Conservation (phyloP, 192 early-diverging fungal species). For the Rhizoclosmatium sp. region DNA sequence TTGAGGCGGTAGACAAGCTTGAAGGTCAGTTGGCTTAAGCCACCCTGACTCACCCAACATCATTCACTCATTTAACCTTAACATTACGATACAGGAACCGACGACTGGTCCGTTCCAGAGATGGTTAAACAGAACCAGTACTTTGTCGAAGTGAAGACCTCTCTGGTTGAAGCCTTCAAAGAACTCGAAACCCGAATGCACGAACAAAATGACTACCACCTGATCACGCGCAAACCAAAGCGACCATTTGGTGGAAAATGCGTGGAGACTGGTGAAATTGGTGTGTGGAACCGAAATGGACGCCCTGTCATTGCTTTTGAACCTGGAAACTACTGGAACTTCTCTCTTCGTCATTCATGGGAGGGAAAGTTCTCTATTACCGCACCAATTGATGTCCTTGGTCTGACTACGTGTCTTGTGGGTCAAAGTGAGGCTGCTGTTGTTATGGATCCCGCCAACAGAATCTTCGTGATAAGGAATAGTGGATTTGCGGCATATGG, state of each 20-base stretch:
- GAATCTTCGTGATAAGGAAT: constrained; percentile 56
- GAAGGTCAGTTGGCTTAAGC: not conserved
- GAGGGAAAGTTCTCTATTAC: constrained; percentile 42
- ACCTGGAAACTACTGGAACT: constrained; percentile 55
- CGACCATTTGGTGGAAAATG: constrained; percentile 38
- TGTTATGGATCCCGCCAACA: constrained; percentile 53
- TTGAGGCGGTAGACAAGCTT: not conserved
- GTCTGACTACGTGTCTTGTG: constrained; percentile 54
- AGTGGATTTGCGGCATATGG: constrained; percentile 58
- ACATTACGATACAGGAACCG: constrained; percentile 28
- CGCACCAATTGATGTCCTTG: constrained; percentile 44
- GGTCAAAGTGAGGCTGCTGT: constrained; percentile 57
- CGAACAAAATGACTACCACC: constrained; percentile 38
- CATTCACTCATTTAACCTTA: too few relatives aligned
- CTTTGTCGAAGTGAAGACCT: constrained; percentile 48
- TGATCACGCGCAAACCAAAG: constrained; percentile 45
- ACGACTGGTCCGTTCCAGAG: constrained; percentile 57
- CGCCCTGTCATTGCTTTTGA: constrained; percentile 47
- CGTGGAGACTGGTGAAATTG: constrained; percentile 53
- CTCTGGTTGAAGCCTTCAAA: constrained; percentile 44
- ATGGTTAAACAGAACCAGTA: constrained; percentile 45
- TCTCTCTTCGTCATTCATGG: constrained; percentile 44
- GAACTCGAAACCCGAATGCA: constrained; percentile 52
- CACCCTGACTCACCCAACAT: not conserved
- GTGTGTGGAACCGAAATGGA: constrained; percentile 47